Conservation (phyloP, 169 alveolate genomes). For the Eimeria brunetti region DNA sequence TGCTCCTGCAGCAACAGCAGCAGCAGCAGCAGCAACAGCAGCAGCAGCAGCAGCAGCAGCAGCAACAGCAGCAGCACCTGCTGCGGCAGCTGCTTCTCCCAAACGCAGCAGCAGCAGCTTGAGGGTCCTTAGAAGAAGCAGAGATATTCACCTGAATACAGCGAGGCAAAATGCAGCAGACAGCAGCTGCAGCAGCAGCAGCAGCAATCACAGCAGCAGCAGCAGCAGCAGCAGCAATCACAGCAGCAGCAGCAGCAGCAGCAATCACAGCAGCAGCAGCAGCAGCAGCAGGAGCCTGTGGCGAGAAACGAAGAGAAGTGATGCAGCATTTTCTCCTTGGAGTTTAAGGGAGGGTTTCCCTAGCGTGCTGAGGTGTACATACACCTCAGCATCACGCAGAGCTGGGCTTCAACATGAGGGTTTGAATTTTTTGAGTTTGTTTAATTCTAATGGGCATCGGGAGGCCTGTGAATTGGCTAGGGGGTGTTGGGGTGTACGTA, state of each 20-base stretch:
- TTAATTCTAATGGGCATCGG: no score
- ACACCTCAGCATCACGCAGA: neutral
- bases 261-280: no score
- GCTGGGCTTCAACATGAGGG: neutral
- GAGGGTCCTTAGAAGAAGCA: neutral
- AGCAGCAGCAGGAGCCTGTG: no score
- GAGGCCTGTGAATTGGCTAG: no score
- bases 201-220: no score
- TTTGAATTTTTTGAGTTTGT: no score
- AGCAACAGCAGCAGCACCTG: neutral
- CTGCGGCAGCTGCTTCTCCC: neutral
- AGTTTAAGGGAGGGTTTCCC: neutral
- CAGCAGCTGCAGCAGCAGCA: no score
- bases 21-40: neutral
- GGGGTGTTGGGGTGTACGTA: neutral
- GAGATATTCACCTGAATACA: no score
- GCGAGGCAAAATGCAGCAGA: no score
- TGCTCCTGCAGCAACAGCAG: neutral
- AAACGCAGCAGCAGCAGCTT: neutral
- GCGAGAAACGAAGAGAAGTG: no score
- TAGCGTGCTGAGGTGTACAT: neutral
- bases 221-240: no score
- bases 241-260: no score
- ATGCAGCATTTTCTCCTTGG: neutral
- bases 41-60: neutral